Evolutionary conservation across 306 rosid genomes (phyloP).

Genomic region (Fragaria nilgerrensis): DNA sequence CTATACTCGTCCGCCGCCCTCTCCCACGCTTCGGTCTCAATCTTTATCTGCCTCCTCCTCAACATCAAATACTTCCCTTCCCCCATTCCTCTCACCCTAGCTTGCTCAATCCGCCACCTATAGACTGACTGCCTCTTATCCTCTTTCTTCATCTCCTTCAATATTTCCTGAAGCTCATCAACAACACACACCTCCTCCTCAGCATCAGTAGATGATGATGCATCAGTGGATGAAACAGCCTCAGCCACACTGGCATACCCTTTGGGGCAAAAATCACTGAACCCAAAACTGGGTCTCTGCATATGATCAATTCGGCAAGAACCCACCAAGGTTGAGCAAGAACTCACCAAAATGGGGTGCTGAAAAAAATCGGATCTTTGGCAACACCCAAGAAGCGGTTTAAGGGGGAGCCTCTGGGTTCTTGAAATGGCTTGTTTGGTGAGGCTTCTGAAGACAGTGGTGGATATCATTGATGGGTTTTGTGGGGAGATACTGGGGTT

Average conservation of each 20-base stretch:
- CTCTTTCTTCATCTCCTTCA: slow-evolving; percentile 52
- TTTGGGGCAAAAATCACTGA: slow-evolving; percentile 31
- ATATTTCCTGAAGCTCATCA: slow-evolving; percentile 47
- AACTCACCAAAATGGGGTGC: slow-evolving; percentile 20
- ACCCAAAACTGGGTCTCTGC: slow-evolving; percentile 22
- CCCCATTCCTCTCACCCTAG: slow-evolving; percentile 36
- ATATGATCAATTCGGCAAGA: slow-evolving; percentile 13
- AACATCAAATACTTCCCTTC: slow-evolving; percentile 41
- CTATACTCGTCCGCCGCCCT: slow-evolving; percentile 71
- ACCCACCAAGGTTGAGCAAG: slow-evolving; percentile 24
- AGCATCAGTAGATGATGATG: slow-evolving; percentile 57
- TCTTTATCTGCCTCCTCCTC: slow-evolving; percentile 69
- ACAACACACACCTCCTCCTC: slow-evolving; percentile 57
- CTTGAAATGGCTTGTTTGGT: slow-evolving; percentile 46
- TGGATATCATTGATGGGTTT: slow-evolving; percentile 37
- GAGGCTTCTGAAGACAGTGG: slow-evolving; percentile 64
- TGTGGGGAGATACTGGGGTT: slow-evolving; percentile 11
- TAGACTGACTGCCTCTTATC: slow-evolving; percentile 31
- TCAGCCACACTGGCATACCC: slow-evolving; percentile 69
- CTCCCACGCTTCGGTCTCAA: slow-evolving; percentile 90
- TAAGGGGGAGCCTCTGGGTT: slow-evolving; percentile 23
- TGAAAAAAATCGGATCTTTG: slow-evolving; percentile 2
- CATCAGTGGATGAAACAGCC: slow-evolving; percentile 58
- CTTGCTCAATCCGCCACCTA: slow-evolving; percentile 28
- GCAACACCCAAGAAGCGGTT: slow-evolving; percentile 25